Evolutionary conservation across 1,284 basidiomycete genomes (phyloP).

Genomic region (Porogramme epimiltina): DNA sequence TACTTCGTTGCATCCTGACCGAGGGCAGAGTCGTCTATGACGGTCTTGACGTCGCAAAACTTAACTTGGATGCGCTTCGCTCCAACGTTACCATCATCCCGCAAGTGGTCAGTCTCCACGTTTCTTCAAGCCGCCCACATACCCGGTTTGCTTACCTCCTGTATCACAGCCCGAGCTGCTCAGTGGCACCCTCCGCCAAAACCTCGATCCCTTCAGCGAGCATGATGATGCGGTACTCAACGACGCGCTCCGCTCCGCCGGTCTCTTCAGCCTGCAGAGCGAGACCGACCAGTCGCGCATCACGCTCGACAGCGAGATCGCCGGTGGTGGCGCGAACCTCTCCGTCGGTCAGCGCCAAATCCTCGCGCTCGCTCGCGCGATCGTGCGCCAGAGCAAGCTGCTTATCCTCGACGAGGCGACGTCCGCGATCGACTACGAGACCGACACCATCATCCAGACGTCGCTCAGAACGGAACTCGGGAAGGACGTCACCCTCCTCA

Average conservation of each 20-base stretch:
- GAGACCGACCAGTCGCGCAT: constrained; percentile 51
- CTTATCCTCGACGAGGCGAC: constrained; percentile 61
- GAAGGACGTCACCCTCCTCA: constrained; percentile 60
- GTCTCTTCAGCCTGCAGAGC: constrained; percentile 52
- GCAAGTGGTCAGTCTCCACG: constrained; percentile 26
- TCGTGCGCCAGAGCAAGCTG: constrained; percentile 60
- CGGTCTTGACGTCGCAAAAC: constrained; percentile 30
- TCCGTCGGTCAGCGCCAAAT: constrained; percentile 61
- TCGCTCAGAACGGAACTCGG: constrained; percentile 56
- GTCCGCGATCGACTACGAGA: constrained; percentile 52
- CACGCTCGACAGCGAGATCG: constrained; percentile 55
- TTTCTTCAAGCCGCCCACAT: not conserved
- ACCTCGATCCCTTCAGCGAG: constrained; percentile 75
- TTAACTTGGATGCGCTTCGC: constrained; percentile 66
- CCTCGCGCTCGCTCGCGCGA: constrained; percentile 60
- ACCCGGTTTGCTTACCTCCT: too few relatives aligned
- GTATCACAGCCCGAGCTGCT: constrained; percentile 60
- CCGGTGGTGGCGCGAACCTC: constrained; percentile 63
- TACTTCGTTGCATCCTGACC: constrained; percentile 47
- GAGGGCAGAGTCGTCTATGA: constrained; percentile 45
- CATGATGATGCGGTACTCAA: constrained; percentile 71
- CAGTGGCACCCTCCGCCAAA: constrained; percentile 58
- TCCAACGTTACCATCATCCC: constrained; percentile 50
- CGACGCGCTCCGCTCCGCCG: constrained; percentile 44
- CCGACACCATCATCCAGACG: constrained; percentile 58